Conservation (phyloP, 1,139 yeast genomes). For the Wickerhamomyces sp. region DNA sequence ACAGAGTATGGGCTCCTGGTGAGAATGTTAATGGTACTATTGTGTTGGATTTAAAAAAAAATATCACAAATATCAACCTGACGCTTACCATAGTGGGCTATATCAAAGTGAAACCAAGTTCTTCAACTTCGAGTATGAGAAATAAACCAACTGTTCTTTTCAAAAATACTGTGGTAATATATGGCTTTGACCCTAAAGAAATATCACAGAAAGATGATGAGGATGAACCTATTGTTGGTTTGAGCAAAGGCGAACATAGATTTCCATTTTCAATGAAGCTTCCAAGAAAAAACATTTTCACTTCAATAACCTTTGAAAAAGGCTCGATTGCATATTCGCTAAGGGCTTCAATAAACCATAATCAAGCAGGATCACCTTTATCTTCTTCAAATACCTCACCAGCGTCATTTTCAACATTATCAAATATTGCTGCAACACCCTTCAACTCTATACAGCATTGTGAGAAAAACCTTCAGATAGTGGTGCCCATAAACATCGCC, state of each 20-base stretch:
- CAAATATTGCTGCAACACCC: conserved; percentile 9
- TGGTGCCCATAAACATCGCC: conserved; percentile 73
- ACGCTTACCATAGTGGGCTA: conserved; percentile 51
- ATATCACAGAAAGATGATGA: conserved; percentile 4
- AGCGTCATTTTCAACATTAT: conserved; percentile 7
- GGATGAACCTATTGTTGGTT: conserved; percentile 32
- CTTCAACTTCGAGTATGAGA: conserved; percentile 46
- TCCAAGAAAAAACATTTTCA: conserved; percentile 65
- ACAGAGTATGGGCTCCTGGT: conserved; percentile 55
- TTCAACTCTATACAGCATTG: conserved; percentile 29
- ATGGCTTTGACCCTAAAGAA: conserved; percentile 42
- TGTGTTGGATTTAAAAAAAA: conserved; percentile 50
- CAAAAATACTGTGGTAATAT: conserved; percentile 62
- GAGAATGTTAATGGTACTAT: conserved; percentile 63
- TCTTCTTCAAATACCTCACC: conserved; percentile 14
- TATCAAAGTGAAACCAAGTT: conserved; percentile 46
- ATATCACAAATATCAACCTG: conserved; percentile 49
- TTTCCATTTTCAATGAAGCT: conserved; percentile 81
- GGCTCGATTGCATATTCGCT: conserved; percentile 74
- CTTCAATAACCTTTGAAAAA: conserved; percentile 78
- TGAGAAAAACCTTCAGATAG: conserved; percentile 53
- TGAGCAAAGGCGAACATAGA: conserved; percentile 77
- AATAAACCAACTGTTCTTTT: conserved; percentile 51
- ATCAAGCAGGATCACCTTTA: conserved; percentile 15
- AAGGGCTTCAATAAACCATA: conserved; percentile 47